Percentiles rank a stretch among this genome's conserved stretches.
phyloP scores from a whole-genome alignment of 768 basidiomycete species.

The Omphalotus guepiniiformis region DNA sequence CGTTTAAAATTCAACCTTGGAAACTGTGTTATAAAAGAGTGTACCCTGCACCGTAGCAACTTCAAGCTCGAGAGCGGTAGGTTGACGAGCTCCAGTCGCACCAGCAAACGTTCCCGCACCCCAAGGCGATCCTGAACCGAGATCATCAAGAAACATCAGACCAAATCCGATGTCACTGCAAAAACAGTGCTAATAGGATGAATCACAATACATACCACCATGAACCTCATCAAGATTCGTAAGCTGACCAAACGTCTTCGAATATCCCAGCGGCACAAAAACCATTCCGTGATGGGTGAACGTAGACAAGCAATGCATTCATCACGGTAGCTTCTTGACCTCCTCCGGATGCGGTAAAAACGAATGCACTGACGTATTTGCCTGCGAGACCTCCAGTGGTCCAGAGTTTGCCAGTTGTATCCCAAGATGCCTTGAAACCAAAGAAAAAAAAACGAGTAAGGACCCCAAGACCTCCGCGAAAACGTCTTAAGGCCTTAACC shows the following conservation, averaged over 20 bases:
- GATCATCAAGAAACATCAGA: background rate
- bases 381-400: slow-evolving; percentile 53
- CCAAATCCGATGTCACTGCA: too few relatives aligned
- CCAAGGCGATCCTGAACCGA: slow-evolving; percentile 66
- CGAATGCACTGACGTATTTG: slow-evolving; percentile 73
- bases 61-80: slow-evolving; percentile 41
- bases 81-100: slow-evolving; percentile 41
- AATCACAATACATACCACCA: slow-evolving; percentile 43
- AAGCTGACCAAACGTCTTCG: slow-evolving; percentile 38
- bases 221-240: slow-evolving; percentile 44
- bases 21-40: too few relatives aligned
- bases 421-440: slow-evolving; percentile 61
- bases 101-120: slow-evolving; percentile 66
- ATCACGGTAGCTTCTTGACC: slow-evolving; percentile 70
- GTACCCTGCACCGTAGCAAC: too few relatives aligned
- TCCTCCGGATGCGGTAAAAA: slow-evolving; percentile 70
- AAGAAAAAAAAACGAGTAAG: background rate
- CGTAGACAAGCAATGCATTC: slow-evolving; percentile 48
- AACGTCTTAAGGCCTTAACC: slow-evolving; percentile 27
- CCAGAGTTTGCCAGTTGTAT: slow-evolving; percentile 70
- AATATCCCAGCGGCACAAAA: slow-evolving; percentile 72
- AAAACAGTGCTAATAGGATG: too few relatives aligned
- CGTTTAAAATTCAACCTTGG: too few relatives aligned
- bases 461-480: background rate
- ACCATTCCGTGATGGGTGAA: slow-evolving; percentile 69